Base-by-base conservation (phyloP, 2,329 filamentous ascomycete species). In the Aureobasidium sp. region DNA sequence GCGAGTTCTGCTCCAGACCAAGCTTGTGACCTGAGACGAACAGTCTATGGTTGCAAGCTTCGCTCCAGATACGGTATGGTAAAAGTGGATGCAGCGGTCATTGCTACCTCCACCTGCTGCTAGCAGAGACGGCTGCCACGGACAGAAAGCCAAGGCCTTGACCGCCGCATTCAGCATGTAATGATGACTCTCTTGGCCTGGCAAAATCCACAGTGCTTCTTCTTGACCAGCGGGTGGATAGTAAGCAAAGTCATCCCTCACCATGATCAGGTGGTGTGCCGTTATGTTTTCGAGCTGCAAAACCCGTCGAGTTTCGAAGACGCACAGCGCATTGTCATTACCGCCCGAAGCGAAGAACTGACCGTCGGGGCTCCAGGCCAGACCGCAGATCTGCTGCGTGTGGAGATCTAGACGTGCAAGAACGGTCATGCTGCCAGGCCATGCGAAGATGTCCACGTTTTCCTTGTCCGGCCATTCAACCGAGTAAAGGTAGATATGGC, bases 91-190 rank as follows among this genome's bases (percentile, higher is more conserved):
- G 72, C 91, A 91, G 68, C 91, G 90, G 76, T 99, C 93, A 69
- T 95, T 96, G 49, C 90, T 93, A 27, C 94, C 94, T 42, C 94
- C 93, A 3, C 94, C 91, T 1, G 93, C 95, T 15, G 94, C 94
- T 42, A 99, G 76, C 5, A 99, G 81, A 3, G 88, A 89, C 27
- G 89, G 84, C 62, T 93, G 89, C 93, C 92, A 99, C 0, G 94
- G 93, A 65, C 93, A 96, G 74, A 97, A 97, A 1, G 94, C 91
- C 67, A 97, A 94, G 35, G 94, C 94, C 74, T 99, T 99, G 67
- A 97, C 89, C 2, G 94, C 94, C 0, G 93, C 93, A 29, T 85
- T 85, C 72, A 99, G 91, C 12, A 79, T 74, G 83, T 91, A 94
- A 35, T 82, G 82, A 72, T 96, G 85, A 68, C 82, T 87, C 68